Evolutionary conservation across 306 rosid genomes (phyloP).

Genomic region (Inga oerstediana): DNA sequence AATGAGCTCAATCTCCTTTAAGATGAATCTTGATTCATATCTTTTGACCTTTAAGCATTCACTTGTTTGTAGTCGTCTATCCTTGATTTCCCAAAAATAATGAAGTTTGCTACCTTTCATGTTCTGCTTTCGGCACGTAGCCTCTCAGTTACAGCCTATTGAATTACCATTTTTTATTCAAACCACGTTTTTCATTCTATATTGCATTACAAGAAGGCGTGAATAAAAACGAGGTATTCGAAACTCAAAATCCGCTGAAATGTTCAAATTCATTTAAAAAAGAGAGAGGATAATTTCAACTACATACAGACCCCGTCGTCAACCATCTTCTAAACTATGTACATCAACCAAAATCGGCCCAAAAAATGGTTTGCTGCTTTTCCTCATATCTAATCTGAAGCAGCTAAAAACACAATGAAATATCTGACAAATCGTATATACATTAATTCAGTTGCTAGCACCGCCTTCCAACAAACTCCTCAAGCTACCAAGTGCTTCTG

Average conservation of each 20-base stretch:
- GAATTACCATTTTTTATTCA: not conserved
- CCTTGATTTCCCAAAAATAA: not conserved
- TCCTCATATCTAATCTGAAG: conserved; percentile 48
- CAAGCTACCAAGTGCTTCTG: conserved; percentile 83
- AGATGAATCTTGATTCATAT: not conserved
- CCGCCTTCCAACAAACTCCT: conserved; percentile 72
- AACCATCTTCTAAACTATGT: conserved; percentile 42
- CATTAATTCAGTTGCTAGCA: conserved; percentile 55
- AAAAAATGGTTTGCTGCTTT: conserved; percentile 65
- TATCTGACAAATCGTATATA: conserved; percentile 18
- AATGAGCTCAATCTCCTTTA: not conserved
- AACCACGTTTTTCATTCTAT: not conserved
- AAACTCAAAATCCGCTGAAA: conserved; percentile 17
- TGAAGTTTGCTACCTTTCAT: not conserved
- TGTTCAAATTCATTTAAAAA: not conserved
- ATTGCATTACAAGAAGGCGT: not conserved
- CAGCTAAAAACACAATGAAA: conserved; percentile 51
- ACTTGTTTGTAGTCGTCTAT: not conserved
- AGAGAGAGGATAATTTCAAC: conserved; percentile 32
- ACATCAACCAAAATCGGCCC: conserved; percentile 48
- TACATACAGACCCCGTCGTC: conserved; percentile 42
- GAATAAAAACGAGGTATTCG: conserved; percentile 4
- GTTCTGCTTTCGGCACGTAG: not conserved
- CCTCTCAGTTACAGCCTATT: not conserved
- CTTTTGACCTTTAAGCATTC: not conserved